These are phyloP conservation scores for Ziziphus jujuba DNA, from an alignment of 306 rosid genomes.

Conservation along the genomic window DNA sequence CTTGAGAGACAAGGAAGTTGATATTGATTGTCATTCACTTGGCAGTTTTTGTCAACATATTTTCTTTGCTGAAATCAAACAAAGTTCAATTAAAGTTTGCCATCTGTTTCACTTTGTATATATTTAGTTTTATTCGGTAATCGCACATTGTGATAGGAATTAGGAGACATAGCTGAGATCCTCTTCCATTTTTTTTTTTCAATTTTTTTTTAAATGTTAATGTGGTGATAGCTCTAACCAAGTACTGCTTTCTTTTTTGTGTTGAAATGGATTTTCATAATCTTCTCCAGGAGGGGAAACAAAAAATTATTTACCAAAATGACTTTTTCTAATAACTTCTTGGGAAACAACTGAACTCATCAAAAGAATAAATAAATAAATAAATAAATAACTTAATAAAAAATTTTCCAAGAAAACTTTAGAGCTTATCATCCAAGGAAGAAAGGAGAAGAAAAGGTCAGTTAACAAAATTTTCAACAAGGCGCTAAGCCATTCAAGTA, in stretches of 20 bases:
- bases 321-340: background rate
- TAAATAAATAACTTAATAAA: background rate
- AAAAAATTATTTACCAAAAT: constrained; percentile 5
- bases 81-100: constrained; percentile 1
- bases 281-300: too few relatives aligned
- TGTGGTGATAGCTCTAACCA: background rate
- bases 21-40: constrained; percentile 12
- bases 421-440: background rate
- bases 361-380: background rate
- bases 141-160: background rate
- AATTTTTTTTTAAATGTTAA: background rate
- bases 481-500: background rate
- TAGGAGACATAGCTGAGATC: background rate
- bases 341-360: background rate
- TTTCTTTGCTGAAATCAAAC: background rate
- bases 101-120: background rate
- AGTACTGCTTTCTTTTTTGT: background rate
- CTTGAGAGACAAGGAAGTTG: constrained; percentile 25
- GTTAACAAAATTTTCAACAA: background rate
- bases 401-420: background rate
- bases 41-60: background rate
- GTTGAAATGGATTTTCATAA: background rate
- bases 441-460: background rate
- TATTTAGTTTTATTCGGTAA: background rate
- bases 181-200: too few relatives aligned